Conservation (phyloP, 2,329 filamentous ascomycete genomes). For the Fusarium sambucinum region DNA sequence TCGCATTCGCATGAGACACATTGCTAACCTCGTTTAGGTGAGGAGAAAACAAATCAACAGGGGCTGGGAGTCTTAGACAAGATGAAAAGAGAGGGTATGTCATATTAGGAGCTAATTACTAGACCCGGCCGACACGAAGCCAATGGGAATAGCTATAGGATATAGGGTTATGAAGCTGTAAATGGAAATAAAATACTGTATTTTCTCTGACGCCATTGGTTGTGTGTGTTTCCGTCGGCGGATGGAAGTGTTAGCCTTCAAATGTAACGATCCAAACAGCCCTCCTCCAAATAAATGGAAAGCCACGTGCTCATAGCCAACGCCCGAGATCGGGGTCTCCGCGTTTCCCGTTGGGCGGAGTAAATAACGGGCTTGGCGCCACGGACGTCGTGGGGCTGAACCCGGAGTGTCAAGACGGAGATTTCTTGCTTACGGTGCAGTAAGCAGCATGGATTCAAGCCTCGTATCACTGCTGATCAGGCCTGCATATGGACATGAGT, state of each 20-base stretch:
- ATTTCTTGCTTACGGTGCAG: neutral
- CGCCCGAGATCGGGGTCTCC: slow-evolving; percentile 11
- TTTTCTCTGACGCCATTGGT: slow-evolving; percentile 11
- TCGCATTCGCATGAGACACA: neutral
- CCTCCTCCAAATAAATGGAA: neutral
- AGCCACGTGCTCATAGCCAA: slow-evolving; percentile 15
- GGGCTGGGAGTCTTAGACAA: slow-evolving; percentile 65
- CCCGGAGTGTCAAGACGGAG: slow-evolving; percentile 7
- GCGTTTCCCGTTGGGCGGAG: slow-evolving; percentile 22
- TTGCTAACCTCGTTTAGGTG: slow-evolving; percentile 60
- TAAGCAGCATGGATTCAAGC: slow-evolving; percentile 17
- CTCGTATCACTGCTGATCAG: slow-evolving; percentile 20
- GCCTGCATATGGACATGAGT: neutral
- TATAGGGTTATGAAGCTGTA: slow-evolving; percentile 39
- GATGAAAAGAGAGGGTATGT: slow-evolving; percentile 31
- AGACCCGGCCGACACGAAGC: slow-evolving; percentile 16
- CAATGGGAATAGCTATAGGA: slow-evolving; percentile 21
- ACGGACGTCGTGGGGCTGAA: slow-evolving; percentile 32
- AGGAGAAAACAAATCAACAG: slow-evolving; percentile 76
- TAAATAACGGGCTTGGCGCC: slow-evolving; percentile 25
- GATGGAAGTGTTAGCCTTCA: slow-evolving; percentile 24
- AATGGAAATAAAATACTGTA: slow-evolving; percentile 37
- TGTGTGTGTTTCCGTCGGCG: neutral
- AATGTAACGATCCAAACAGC: slow-evolving; percentile 28
- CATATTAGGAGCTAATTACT: slow-evolving; percentile 36